A percentile compares a stretch with the other conserved stretches of the same genome.
Evolutionary conservation across 2,329 filamentous ascomycete species (phyloP).

Genomic region (Cladosporium colombiae): DNA sequence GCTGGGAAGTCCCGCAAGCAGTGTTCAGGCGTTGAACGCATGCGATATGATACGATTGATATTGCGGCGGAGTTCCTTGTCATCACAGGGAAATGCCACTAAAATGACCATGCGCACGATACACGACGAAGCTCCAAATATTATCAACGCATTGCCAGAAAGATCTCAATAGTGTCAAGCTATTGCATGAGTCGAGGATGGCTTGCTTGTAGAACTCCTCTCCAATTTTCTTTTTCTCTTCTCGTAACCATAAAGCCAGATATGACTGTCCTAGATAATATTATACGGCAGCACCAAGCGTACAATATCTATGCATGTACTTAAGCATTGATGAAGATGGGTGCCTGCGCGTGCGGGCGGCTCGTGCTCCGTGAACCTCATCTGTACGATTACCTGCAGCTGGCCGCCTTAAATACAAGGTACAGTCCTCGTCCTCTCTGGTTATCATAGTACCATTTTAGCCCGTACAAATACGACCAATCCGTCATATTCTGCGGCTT

Average conservation of each 20-base stretch:
- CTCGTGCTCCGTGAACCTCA: neutral
- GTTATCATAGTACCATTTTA: neutral
- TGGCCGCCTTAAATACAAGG: neutral
- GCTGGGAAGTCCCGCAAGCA: neutral
- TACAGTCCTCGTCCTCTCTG: neutral
- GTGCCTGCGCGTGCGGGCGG: neutral
- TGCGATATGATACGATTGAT: neutral
- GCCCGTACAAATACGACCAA: neutral
- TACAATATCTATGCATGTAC: neutral
- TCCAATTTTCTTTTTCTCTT: neutral
- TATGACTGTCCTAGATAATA: neutral
- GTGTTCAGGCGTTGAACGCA: neutral
- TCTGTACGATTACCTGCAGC: neutral
- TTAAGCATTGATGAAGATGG: neutral
- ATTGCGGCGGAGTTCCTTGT: neutral
- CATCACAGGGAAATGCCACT: neutral
- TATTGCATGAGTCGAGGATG: neutral
- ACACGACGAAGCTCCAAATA: neutral
- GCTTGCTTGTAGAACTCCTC: neutral
- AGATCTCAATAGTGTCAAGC: neutral
- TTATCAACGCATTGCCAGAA: neutral
- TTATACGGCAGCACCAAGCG: neutral
- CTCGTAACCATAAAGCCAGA: neutral
- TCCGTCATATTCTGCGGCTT: neutral
- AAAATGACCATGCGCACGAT: neutral